These are phyloP conservation scores for Tilletia walkeri DNA, from an alignment of 1,284 basidiomycete species.

Conservation along the genomic window DNA sequence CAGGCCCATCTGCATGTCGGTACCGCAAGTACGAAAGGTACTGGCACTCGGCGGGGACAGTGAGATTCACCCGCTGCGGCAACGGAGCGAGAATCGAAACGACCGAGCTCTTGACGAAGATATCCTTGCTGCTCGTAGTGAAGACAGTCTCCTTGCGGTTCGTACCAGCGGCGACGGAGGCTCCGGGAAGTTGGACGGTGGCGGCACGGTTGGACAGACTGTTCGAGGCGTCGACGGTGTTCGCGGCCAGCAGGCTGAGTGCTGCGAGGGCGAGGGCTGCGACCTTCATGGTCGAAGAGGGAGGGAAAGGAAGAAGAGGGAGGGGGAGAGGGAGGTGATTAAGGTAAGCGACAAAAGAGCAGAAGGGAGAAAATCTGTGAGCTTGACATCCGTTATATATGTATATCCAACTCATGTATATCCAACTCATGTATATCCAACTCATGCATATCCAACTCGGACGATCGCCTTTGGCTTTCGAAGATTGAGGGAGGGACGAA, in stretches of 20 bases:
- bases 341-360: too few relatives aligned
- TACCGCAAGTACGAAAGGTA: conserved; percentile 20
- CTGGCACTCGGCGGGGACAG: conserved; percentile 16
- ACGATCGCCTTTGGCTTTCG: too few relatives aligned
- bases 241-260: background rate
- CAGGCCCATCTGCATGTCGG: conserved; percentile 18
- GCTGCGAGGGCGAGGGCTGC: too few relatives aligned
- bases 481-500: too few relatives aligned
- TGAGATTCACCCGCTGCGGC: background rate
- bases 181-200: conserved; percentile 1
- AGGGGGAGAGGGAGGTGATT: too few relatives aligned
- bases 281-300: background rate
- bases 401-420: too few relatives aligned
- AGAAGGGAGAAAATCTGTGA: too few relatives aligned
- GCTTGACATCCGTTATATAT: too few relatives aligned
- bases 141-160: conserved; percentile 4
- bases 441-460: too few relatives aligned
- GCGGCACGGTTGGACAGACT: background rate
- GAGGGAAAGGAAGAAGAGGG: too few relatives aligned
- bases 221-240: background rate
- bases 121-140: conserved; percentile 8
- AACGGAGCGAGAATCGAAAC: conserved; percentile 18
- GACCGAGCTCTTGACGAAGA: conserved; percentile 16
- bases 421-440: too few relatives aligned
- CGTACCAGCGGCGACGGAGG: conserved; percentile 3